These are phyloP conservation scores for Talaromyces borbonicus DNA, from an alignment of 495 filamentous ascomycete species.

Conservation along the genomic window DNA sequence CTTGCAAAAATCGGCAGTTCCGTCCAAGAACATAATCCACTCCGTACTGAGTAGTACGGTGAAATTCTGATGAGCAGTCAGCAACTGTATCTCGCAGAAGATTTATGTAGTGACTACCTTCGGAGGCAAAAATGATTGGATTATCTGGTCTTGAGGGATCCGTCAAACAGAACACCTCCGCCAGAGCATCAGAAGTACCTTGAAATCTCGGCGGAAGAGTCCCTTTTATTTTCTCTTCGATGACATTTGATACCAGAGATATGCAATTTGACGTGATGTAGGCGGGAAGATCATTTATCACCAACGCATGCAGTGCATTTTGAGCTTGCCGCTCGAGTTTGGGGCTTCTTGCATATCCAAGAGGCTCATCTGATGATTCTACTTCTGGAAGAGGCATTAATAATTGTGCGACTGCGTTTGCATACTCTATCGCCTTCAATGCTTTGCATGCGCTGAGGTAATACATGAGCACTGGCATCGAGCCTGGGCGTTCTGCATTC, in stretches of 20 bases:
- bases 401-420: slow-evolving; percentile 48
- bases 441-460: slow-evolving; percentile 60
- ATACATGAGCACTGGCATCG: slow-evolving; percentile 52
- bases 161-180: slow-evolving; percentile 68
- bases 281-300: slow-evolving; percentile 57
- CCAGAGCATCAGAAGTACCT: slow-evolving; percentile 57
- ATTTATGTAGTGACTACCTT: slow-evolving; percentile 40
- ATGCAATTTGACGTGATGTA: slow-evolving; percentile 47
- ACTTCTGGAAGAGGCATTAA: slow-evolving; percentile 38
- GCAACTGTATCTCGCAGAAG: neutral
- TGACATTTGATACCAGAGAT: slow-evolving; percentile 25
- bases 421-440: slow-evolving; percentile 59
- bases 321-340: slow-evolving; percentile 48
- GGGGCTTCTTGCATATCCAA: slow-evolving; percentile 39
- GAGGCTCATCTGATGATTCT: slow-evolving; percentile 32
- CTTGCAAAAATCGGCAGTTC: slow-evolving; percentile 56
- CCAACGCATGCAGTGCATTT: slow-evolving; percentile 48
- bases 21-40: slow-evolving; percentile 47
- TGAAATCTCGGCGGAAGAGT: slow-evolving; percentile 31
- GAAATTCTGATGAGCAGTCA: slow-evolving; percentile 38
- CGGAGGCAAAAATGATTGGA: slow-evolving; percentile 69
- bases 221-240: slow-evolving; percentile 25
- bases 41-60: slow-evolving; percentile 53
- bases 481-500: slow-evolving; percentile 60
- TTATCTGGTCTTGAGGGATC: slow-evolving; percentile 66